Conservation (phyloP, 2,329 filamentous ascomycete genomes). For the Dactylella cylindrospora region DNA sequence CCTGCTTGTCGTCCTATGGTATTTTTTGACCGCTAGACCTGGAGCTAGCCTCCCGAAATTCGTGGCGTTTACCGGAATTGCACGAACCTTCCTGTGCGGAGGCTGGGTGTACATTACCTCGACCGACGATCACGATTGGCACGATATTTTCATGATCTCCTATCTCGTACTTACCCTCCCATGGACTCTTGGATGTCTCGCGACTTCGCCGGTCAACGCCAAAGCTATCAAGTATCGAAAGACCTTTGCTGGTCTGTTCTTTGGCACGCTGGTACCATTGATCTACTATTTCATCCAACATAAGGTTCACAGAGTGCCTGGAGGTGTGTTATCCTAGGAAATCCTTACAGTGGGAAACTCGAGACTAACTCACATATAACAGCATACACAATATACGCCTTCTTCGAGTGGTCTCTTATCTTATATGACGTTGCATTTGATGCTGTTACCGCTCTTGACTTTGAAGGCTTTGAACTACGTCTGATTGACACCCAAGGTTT, state of each 20-base stretch:
- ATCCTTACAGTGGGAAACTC: background rate
- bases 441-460: conserved; percentile 89
- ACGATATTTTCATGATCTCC: conserved; percentile 99
- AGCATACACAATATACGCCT: conserved; percentile 97
- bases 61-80: conserved; percentile 74
- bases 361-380: conserved; percentile 13
- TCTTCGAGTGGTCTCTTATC: conserved; percentile 96
- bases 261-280: conserved; percentile 83
- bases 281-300: conserved; percentile 98
- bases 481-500: conserved; percentile 84
- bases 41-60: conserved; percentile 77
- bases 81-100: conserved; percentile 89
- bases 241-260: conserved; percentile 78
- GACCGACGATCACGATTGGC: conserved; percentile 97
- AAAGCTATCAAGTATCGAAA: conserved; percentile 86
- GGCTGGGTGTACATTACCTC: conserved; percentile 99
- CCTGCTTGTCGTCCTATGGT: conserved; percentile 86
- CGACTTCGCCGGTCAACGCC: conserved; percentile 80
- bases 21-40: conserved; percentile 77
- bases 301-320: conserved; percentile 90
- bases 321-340: conserved; percentile 64
- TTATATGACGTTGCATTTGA: conserved; percentile 96
- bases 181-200: conserved; percentile 89
- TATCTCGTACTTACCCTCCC: conserved; percentile 92
- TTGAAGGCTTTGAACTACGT: conserved; percentile 81